Conservation (phyloP, 2,329 filamentous ascomycete species). For the Paecilomyces variotii region DNA sequence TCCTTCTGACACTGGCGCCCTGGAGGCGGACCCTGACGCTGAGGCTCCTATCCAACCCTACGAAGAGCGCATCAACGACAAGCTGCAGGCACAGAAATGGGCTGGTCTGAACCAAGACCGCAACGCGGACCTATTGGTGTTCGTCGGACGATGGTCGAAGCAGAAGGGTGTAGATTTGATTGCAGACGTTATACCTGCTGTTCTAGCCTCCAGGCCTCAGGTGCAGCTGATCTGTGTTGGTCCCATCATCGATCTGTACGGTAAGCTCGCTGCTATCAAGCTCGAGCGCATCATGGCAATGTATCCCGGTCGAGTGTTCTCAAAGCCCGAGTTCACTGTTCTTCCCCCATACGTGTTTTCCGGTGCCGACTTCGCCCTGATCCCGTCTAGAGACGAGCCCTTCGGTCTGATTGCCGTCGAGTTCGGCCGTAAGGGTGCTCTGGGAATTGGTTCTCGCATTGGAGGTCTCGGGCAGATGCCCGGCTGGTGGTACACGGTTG, state of each 20-base stretch:
- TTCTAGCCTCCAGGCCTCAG: constrained; percentile 17
- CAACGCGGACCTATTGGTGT: constrained; percentile 53
- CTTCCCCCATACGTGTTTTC: constrained; percentile 54
- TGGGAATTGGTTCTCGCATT: constrained; percentile 53
- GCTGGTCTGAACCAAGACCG: constrained; percentile 50
- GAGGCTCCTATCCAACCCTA: constrained; percentile 37
- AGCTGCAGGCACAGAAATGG: constrained; percentile 54
- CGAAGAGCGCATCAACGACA: constrained; percentile 39
- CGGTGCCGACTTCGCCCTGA: constrained; percentile 55
- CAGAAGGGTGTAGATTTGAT: constrained; percentile 58
- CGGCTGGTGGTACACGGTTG: constrained; percentile 57
- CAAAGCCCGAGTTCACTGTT: constrained; percentile 54
- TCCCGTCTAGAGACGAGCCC: constrained; percentile 57
- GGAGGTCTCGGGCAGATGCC: constrained; percentile 56
- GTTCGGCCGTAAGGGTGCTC: constrained; percentile 54
- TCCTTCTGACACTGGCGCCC: constrained; percentile 50
- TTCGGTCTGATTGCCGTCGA: constrained; percentile 57
- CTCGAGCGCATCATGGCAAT: constrained; percentile 50
- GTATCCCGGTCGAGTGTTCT: constrained; percentile 53
- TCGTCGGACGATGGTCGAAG: constrained; percentile 55
- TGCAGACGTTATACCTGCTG: constrained; percentile 53
- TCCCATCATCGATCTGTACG: constrained; percentile 54
- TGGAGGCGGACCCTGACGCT: constrained; percentile 40
- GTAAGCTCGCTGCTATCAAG: constrained; percentile 54
- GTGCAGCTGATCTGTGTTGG: constrained; percentile 33